Conservation (phyloP, 371 early-diverging fungal species). For the Mucor mucedo region DNA sequence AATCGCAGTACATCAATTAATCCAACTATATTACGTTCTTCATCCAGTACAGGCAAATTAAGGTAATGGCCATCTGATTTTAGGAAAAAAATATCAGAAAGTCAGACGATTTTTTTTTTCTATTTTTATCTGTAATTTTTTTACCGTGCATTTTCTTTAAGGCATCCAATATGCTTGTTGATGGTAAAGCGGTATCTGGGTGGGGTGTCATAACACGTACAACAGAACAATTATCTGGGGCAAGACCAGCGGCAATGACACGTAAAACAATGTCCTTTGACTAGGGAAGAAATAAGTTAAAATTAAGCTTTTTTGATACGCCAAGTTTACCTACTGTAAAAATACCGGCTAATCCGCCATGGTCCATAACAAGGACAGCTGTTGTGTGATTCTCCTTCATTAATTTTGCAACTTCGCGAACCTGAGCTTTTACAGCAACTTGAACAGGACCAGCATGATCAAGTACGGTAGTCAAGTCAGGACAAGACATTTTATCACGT, state of each 20-base stretch:
- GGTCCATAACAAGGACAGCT: conserved; percentile 90
- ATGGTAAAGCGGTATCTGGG: conserved; percentile 89
- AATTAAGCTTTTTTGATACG: neutral
- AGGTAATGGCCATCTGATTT: conserved; percentile 90
- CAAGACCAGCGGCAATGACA: conserved; percentile 93
- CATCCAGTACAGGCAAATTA: conserved; percentile 93
- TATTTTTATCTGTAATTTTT: neutral
- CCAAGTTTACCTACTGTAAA: conserved; percentile 77
- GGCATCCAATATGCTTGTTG: conserved; percentile 90
- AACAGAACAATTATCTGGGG: conserved; percentile 89
- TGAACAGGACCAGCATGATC: conserved; percentile 75
- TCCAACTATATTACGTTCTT: conserved; percentile 77
- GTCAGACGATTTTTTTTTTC: neutral
- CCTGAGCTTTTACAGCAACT: conserved; percentile 80
- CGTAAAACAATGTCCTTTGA: conserved; percentile 92
- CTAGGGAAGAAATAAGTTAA: conserved; percentile 10
- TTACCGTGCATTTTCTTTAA: conserved; percentile 93
- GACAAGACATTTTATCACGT: conserved; percentile 87
- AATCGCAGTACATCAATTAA: conserved; percentile 93
- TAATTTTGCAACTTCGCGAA: conserved; percentile 88
- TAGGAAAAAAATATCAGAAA: conserved; percentile 13
- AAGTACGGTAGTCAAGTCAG: conserved; percentile 85
- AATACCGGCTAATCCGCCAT: conserved; percentile 87
- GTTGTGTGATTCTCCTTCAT: conserved; percentile 92
- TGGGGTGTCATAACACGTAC: conserved; percentile 99